Evolutionary conservation across 495 filamentous ascomycete genomes (phyloP).

Genomic region (Terfezia claveryi): DNA sequence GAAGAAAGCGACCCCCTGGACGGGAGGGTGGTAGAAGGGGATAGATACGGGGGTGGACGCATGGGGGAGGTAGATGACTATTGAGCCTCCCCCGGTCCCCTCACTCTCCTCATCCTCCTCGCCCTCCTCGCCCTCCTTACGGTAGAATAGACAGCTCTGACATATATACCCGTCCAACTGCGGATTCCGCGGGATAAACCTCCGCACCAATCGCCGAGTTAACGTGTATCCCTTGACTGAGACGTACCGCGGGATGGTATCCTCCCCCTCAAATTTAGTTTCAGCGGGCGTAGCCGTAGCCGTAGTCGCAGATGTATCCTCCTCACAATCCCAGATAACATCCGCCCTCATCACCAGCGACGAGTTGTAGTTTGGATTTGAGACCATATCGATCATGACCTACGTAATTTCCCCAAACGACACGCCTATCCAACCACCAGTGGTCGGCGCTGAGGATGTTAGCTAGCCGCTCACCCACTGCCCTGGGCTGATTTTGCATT

Average conservation of each 20-base stretch:
- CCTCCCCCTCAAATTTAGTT: constrained; percentile 4
- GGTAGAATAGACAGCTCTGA: constrained; percentile 60
- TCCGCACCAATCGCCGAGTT: constrained; percentile 42
- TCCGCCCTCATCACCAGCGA: constrained; percentile 70
- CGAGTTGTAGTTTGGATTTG: constrained; percentile 72
- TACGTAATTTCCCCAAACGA: neutral
- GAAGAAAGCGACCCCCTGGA: constrained; percentile 49
- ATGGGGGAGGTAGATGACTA: constrained; percentile 69
- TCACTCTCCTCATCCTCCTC: constrained; percentile 8
- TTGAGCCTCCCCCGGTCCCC: constrained; percentile 19
- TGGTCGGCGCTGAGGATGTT: neutral
- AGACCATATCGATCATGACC: constrained; percentile 50
- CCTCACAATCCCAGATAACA: constrained; percentile 37
- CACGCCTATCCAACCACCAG: neutral
- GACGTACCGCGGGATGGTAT: constrained; percentile 22
- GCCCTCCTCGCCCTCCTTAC: constrained; percentile 2
- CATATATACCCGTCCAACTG: constrained; percentile 46
- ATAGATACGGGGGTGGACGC: constrained; percentile 34
- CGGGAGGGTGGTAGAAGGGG: constrained; percentile 70
- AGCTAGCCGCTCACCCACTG: neutral
- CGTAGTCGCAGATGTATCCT: constrained; percentile 13
- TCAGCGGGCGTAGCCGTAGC: neutral
- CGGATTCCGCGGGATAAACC: constrained; percentile 61
- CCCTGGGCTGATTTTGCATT: neutral
- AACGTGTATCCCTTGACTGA: constrained; percentile 30